Evolutionary conservation across 164 flowering plant genomes (phyloP).

Genomic region (Vitis vinifera): ASM3070453v1 NC_081818.1:26044501-26045000

Average conservation of each 20-base stretch:
- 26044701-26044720: slow-evolving; percentile 20
- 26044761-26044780: slow-evolving; percentile 14
- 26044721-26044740: slow-evolving; percentile 9
- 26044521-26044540: slow-evolving; percentile 9
- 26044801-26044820: not conserved
- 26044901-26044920: slow-evolving; percentile 12
- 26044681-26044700: not conserved
- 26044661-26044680: no score
- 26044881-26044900: not conserved
- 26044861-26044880: slow-evolving; percentile 13
- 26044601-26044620: not conserved
- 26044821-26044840: slow-evolving; percentile 2
- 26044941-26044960: slow-evolving; percentile 9
- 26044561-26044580: no score
- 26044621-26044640: slow-evolving; percentile 6
- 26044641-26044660: not conserved
- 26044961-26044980: slow-evolving; percentile 3
- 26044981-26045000: slow-evolving; percentile 1
- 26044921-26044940: slow-evolving; percentile 11
- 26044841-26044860: slow-evolving; percentile 18
- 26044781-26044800: slow-evolving; percentile 18
- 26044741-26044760: slow-evolving; percentile 5
- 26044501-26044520: slow-evolving; percentile 1
- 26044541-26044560: slow-evolving; percentile 2
- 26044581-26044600: no score